phyloP scores from a whole-genome alignment of 805 yeast genomes.

The Starmerella khaoyaiensis region DNA sequence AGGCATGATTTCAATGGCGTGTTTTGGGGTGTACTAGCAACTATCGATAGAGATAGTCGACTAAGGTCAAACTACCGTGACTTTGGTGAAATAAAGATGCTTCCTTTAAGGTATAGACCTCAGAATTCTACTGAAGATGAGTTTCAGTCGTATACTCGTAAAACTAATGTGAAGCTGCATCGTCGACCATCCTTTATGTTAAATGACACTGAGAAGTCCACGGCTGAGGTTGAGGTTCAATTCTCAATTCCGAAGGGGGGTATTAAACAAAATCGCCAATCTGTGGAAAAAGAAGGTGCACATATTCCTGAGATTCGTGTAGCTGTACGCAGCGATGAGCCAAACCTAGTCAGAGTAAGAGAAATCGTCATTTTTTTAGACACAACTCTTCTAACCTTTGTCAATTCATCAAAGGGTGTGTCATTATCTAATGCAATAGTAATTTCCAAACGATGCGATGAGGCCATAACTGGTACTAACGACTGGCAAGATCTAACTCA shows the following conservation, averaged over 20 bases:
- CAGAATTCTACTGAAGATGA: not conserved
- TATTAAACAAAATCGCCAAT: constrained; percentile 1
- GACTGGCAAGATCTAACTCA: constrained; percentile 9
- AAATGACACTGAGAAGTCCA: not conserved
- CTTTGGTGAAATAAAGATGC: constrained; percentile 2
- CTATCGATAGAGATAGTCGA: constrained; percentile 7
- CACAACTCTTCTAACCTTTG: constrained; percentile 5
- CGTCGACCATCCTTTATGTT: constrained; percentile 11
- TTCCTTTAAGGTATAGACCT: constrained; percentile 3
- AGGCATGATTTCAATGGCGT: constrained; percentile 9
- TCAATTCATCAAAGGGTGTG: not conserved
- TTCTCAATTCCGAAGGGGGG: constrained; percentile 5
- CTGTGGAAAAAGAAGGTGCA: not conserved
- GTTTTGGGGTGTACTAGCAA: constrained; percentile 13
- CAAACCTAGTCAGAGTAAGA: not conserved
- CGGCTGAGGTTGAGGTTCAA: constrained; percentile 4
- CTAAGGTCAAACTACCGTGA: constrained; percentile 6
- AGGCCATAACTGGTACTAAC: not conserved
- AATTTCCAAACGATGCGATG: not conserved
- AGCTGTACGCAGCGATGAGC: constrained; percentile 1
- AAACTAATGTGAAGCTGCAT: not conserved
- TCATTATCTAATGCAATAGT: constrained; percentile 4
- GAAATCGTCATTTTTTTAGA: constrained; percentile 9
- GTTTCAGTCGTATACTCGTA: not conserved
- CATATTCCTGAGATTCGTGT: constrained; percentile 1